A percentile compares a stretch with the other conserved stretches of the same genome.
Conservation (phyloP, 805 yeast species). For the Starmerella gropengiesseri region DNA sequence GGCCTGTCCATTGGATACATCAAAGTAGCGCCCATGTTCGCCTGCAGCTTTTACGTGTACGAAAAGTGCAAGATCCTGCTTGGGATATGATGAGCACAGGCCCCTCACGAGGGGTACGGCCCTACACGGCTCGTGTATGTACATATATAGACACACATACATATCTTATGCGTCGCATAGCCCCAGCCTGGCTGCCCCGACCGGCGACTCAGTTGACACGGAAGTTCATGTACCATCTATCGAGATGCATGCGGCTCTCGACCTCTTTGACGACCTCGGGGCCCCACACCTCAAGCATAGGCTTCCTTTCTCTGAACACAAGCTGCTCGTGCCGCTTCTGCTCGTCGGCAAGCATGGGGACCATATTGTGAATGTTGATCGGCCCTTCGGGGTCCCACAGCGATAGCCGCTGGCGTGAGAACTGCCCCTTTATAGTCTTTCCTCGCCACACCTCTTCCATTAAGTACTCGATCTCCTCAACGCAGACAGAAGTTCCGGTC, state of each 20-base stretch:
- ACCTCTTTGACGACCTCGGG: conserved; percentile 47
- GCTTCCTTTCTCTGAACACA: conserved; percentile 59
- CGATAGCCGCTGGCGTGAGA: conserved; percentile 68
- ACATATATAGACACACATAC: too few relatives aligned
- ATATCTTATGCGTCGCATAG: too few relatives aligned
- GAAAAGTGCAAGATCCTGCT: conserved; percentile 68
- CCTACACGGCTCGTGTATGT: too few relatives aligned
- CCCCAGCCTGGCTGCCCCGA: too few relatives aligned
- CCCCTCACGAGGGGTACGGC: too few relatives aligned
- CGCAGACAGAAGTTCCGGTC: conserved; percentile 54
- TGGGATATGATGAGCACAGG: too few relatives aligned
- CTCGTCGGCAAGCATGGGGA: conserved; percentile 81
- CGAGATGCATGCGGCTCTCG: conserved; percentile 57
- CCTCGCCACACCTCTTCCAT: conserved; percentile 91
- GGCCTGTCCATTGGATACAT: conserved; percentile 93
- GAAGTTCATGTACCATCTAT: conserved; percentile 56
- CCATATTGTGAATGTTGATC: conserved; percentile 64
- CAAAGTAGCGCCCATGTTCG: conserved; percentile 93
- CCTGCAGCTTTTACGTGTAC: conserved; percentile 89
- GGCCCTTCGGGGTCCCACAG: conserved; percentile 70
- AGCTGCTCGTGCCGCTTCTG: conserved; percentile 67
- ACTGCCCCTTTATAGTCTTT: conserved; percentile 75
- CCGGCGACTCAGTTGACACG: conserved; percentile 28
- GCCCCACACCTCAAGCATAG: conserved; percentile 52
- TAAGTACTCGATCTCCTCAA: conserved; percentile 67